Conservation (phyloP, 2,329 filamentous ascomycete species). For the Blumeria graminis region DNA sequence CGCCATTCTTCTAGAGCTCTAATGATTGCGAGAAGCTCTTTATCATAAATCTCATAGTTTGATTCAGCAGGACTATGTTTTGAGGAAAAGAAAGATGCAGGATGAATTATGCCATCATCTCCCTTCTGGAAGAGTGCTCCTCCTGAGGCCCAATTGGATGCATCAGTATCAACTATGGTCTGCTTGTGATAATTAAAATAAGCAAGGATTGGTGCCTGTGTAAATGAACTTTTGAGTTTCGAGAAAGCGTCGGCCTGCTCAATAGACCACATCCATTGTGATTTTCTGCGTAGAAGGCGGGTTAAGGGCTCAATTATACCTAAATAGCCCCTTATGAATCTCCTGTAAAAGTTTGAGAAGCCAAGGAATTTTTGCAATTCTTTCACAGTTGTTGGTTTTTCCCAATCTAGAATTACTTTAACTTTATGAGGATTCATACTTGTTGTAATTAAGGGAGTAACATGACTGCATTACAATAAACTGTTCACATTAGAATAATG, state of each 20-base stretch:
- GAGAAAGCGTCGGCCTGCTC: background rate
- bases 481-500: no score
- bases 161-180: background rate
- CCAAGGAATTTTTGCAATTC: background rate
- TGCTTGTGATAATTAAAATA: no score
- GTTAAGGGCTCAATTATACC: background rate
- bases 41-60: background rate
- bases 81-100: background rate
- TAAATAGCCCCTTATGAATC: background rate
- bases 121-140: background rate
- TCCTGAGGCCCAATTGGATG: background rate
- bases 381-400: background rate
- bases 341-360: background rate
- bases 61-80: background rate
- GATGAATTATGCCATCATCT: background rate
- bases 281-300: background rate
- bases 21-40: background rate
- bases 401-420: background rate
- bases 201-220: background rate
- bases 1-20: background rate
- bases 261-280: background rate
- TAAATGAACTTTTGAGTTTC: background rate
- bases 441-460: no score
- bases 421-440: background rate
- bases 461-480: no score